Base-by-base conservation (phyloP, 345 rosid genomes). In the Camelina laxa region DNA sequence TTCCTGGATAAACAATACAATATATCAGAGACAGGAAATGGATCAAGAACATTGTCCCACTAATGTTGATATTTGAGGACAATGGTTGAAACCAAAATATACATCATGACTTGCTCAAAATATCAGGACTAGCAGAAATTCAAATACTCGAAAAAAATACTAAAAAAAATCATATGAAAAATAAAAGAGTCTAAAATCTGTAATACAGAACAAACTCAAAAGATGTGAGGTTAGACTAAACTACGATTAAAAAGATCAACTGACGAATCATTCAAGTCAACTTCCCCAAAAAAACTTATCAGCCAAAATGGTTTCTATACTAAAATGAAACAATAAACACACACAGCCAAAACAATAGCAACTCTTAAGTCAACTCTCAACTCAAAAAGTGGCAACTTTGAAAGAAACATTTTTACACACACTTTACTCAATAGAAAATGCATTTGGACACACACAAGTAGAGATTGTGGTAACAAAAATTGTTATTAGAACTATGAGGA, bases 1-100 rank as follows among this genome's bases (percentile, higher is more conserved):
- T 94, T 53, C 98, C 98, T 94, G 84, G 4, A 61, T 19, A 73
- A 3, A 73, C 4, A 67, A 14, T 60, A 75, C 4, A 53, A 13
- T 4, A 22, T 1, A 67, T 36, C 48, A 36, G 13, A 15, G 64
- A 53, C 48, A 14, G n/a, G 12, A 60, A 14, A 49, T 53, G 16
- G 22, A 44, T 45, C 14, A 44, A 22, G 9, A 16, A 45, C 9
- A 45, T 12, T 42, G 13, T 41, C 15, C 3, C 44, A 39, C 44
- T 39, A 39, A 1, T 33, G 36, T 33, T 33, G 36, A 33, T 33
- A 7, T 33, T 33, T 22, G 24, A 22, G 30, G 4, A 35, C 9
- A 35, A 35, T 35, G 38, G 1, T 35, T 35, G 9, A 38, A 44
- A 69, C 39, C 14, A 4, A 22, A 51, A 21, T 20, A 19, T 20